These are phyloP conservation scores for Dothistroma septosporum DNA, from an alignment of 2,329 filamentous ascomycete genomes.

Conservation along the genomic window DNA sequence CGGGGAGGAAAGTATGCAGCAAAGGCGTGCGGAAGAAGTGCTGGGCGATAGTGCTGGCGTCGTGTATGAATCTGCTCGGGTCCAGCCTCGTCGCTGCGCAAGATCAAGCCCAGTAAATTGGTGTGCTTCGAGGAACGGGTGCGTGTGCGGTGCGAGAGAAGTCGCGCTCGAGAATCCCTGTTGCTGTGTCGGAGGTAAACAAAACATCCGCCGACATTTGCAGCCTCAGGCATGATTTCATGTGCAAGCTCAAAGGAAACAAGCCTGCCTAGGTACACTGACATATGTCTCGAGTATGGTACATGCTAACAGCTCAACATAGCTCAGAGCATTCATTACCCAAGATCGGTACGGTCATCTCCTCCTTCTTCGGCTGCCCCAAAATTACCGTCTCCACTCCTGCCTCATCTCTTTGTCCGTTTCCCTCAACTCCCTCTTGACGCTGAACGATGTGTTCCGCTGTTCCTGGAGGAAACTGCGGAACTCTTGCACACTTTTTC, in stretches of 20 bases:
- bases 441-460: not conserved
- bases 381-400: not conserved
- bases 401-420: not conserved
- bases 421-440: not conserved
- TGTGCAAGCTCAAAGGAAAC: not conserved
- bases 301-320: no score
- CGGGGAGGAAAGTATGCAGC: not conserved
- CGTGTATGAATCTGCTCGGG: not conserved
- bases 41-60: not conserved
- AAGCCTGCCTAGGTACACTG: no score
- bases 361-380: not conserved
- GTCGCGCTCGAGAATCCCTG: constrained; percentile 3
- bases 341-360: no score
- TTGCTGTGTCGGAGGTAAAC: constrained; percentile 2
- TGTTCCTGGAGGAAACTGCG: not conserved
- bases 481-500: not conserved
- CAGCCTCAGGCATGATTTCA: not conserved
- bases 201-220: not conserved
- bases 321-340: no score
- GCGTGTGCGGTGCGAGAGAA: not conserved
- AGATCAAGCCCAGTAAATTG: not conserved
- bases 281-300: no score
- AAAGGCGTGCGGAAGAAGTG: not conserved
- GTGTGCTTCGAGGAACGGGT: not conserved
- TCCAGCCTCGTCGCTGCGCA: not conserved